Conservation (phyloP, 225 moss, liverwort and hornwort species). For the Physcomitrellopsis africana region DNA sequence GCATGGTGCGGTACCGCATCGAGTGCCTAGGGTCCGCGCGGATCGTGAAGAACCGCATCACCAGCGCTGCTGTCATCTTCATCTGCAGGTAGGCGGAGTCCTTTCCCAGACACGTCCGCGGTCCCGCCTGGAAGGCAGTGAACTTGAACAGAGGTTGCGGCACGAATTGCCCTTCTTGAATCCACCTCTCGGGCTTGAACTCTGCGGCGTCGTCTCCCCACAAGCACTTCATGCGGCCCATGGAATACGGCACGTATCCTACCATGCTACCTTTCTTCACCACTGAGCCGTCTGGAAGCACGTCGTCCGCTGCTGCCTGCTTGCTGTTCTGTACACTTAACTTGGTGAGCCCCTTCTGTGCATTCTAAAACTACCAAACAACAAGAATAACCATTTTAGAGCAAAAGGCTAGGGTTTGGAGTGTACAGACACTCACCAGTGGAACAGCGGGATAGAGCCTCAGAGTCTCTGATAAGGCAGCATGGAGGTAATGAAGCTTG, state of each 20-base stretch:
- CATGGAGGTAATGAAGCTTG: constrained; percentile 69
- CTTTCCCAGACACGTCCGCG: constrained; percentile 69
- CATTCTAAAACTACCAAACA: too few relatives aligned
- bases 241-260: constrained; percentile 57
- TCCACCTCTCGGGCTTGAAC: constrained; percentile 74
- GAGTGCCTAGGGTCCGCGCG: constrained; percentile 39
- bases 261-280: constrained; percentile 37
- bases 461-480: constrained; percentile 65
- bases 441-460: constrained; percentile 73
- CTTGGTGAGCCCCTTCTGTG: background rate
- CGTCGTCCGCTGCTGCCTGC: constrained; percentile 55
- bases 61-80: constrained; percentile 65
- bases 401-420: too few relatives aligned
- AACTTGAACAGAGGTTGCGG: constrained; percentile 61
- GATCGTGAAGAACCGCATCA: constrained; percentile 54
- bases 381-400: too few relatives aligned
- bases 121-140: constrained; percentile 73
- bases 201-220: constrained; percentile 70
- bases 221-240: constrained; percentile 69
- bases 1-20: constrained; percentile 34
- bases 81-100: constrained; percentile 72
- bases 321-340: constrained; percentile 43
- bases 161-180: constrained; percentile 50
- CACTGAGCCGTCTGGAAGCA: constrained; percentile 62
- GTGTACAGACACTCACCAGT: constrained; percentile 15